phyloP scores from a whole-genome alignment of 139 green algal species.

The Chlamydomonas eustigma region DNA sequence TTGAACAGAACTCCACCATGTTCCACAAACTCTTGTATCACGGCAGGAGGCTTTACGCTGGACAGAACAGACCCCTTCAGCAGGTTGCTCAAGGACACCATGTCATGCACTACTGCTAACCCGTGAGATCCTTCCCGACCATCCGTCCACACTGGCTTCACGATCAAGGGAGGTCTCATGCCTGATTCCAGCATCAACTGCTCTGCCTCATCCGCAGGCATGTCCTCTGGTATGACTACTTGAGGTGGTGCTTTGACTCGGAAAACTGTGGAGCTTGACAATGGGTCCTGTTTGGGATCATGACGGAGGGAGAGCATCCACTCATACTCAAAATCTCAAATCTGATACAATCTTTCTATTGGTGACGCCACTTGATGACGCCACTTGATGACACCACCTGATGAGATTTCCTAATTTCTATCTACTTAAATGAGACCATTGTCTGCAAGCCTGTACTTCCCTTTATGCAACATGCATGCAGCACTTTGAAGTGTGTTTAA shows the following conservation, averaged over 20 bases:
- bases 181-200: slow-evolving; percentile 16
- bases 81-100: slow-evolving; percentile 47
- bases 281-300: background rate
- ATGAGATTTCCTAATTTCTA: no score
- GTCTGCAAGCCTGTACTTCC: no score
- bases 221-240: slow-evolving; percentile 43
- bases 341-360: no score
- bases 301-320: no score
- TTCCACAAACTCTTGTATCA: slow-evolving; percentile 80
- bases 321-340: no score
- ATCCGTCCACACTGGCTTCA: slow-evolving; percentile 80
- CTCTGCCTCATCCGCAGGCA: slow-evolving; percentile 24
- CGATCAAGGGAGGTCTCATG: slow-evolving; percentile 64
- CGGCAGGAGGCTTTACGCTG: slow-evolving; percentile 52
- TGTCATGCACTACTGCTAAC: slow-evolving; percentile 65
- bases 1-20: slow-evolving; percentile 84
- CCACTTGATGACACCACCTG: no score
- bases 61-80: slow-evolving; percentile 25
- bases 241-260: slow-evolving; percentile 17
- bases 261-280: background rate
- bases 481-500: no score
- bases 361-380: no score
- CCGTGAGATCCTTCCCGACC: slow-evolving; percentile 71
- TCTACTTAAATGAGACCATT: no score
- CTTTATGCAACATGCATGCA: no score